Base-by-base conservation (phyloP, 2,329 filamentous ascomycete species). In the Phyllosticta citribraziliensis region DNA sequence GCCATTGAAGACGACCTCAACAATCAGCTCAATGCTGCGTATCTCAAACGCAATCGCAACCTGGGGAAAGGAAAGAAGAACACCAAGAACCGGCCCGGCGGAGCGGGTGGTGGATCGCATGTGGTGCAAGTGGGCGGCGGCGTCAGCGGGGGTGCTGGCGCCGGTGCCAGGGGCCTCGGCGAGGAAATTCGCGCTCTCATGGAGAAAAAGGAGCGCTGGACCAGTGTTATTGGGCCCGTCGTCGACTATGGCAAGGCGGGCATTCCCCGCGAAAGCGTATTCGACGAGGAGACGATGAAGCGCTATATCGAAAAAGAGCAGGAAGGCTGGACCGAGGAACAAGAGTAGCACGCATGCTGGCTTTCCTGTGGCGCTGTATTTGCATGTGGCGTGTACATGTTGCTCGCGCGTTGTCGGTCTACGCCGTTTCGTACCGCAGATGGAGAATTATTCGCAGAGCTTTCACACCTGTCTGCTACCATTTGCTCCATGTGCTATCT, bases 1-100 rank as follows among this genome's bases (percentile, higher is more conserved):
- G 97, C 91, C 61, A 99, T 99, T 67, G 87, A 95, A 57, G 94
- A 99, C 72, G 94, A 99, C 72, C 85, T 99, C 22, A 94, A 99
- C 78, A 86, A 87, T 52, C 94, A 97, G 72, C 91, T 97, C 52
- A 92, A 97, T 70, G 88, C 90, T 57, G 93, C 94, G 3, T 99
- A 97, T 70, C 85, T 96, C 53, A 99, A 99, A 78, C 88, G 94
- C 24, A 97, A 93, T 27, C 86, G 94, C 55, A 96, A 91, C 0
- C 88, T 97, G 76, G 90, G 92, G 72, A 95, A 97, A 78, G 91
- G 86, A 74, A 95, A 95, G 74, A 96, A 96, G 77, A 87, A 91
- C 62, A 80, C 80, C 30, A 93, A 95, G 72, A 47, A 47, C 14
- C 80, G 87, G 4, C 86, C 85, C 1, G 88, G 89, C 53, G 61